A percentile compares a stretch with the other conserved stretches of the same genome.
phyloP scores from a whole-genome alignment of 2,329 filamentous ascomycete genomes.

The Colletotrichum sojae region DNA sequence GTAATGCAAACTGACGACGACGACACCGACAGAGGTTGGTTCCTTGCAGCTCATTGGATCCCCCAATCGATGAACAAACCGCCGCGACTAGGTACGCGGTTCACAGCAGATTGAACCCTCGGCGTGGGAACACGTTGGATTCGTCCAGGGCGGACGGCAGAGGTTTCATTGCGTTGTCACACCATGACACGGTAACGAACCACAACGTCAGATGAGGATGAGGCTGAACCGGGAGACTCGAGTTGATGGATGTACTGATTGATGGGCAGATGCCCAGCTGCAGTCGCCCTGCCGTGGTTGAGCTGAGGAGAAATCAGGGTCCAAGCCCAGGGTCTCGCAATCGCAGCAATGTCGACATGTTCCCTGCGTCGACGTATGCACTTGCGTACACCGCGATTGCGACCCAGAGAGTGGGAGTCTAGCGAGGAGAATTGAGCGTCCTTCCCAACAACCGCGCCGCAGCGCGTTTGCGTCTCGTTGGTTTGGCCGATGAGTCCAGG shows the following conservation, averaged over 20 bases:
- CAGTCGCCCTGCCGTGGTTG: conserved; percentile 7
- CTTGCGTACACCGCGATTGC: background rate
- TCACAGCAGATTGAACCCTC: no score
- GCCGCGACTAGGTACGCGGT: no score
- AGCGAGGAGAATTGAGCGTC: conserved; percentile 1
- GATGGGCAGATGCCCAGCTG: background rate
- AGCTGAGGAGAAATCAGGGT: conserved; percentile 18
- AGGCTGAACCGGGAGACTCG: conserved; percentile 30
- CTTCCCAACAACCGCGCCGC: background rate
- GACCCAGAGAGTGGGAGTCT: conserved; percentile 13
- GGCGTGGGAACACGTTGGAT: no score
- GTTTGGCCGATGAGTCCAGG: background rate
- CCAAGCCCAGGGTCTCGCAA: conserved; percentile 3
- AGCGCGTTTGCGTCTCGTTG: background rate
- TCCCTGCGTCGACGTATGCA: background rate
- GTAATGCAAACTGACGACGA: no score
- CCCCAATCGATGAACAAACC: no score
- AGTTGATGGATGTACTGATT: background rate
- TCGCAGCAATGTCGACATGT: background rate
- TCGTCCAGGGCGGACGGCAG: background rate
- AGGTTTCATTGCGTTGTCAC: conserved; percentile 1
- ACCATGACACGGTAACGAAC: background rate
- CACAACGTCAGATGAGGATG: conserved; percentile 2
- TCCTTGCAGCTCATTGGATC: no score
- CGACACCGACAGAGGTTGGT: no score